These are phyloP conservation scores for Stachybotrys elegans DNA, from an alignment of 2,329 filamentous ascomycete species.

Conservation along the genomic window DNA sequence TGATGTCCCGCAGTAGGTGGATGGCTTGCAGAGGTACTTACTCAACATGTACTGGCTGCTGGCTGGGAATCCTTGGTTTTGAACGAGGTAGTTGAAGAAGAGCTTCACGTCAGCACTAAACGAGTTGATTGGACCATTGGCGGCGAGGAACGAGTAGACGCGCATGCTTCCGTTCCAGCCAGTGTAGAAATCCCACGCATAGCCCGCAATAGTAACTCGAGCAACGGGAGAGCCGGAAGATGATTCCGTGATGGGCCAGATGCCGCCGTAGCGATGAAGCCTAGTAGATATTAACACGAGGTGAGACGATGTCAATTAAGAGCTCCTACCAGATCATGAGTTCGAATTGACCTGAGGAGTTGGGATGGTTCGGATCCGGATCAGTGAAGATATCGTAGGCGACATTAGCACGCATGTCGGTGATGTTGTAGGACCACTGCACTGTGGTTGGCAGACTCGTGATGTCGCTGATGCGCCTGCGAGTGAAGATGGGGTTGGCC, in stretches of 20 bases:
- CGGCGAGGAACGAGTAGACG: slow-evolving; percentile 22
- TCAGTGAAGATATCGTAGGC: slow-evolving; percentile 58
- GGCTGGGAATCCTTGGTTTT: slow-evolving; percentile 33
- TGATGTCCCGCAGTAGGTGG: too few species aligned
- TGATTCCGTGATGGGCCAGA: slow-evolving; percentile 34
- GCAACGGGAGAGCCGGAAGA: slow-evolving; percentile 40
- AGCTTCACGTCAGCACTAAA: slow-evolving; percentile 49
- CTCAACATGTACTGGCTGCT: slow-evolving; percentile 18
- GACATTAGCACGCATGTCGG: slow-evolving; percentile 49
- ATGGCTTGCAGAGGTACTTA: slow-evolving; percentile 9
- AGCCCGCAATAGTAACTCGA: slow-evolving; percentile 32
- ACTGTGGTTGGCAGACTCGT: slow-evolving; percentile 26
- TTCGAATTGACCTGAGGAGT: slow-evolving; percentile 45
- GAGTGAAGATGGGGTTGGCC: slow-evolving; percentile 26
- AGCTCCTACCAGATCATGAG: slow-evolving; percentile 56
- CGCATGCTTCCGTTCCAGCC: background rate
- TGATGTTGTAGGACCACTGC: slow-evolving; percentile 41
- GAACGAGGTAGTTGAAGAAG: slow-evolving; percentile 47
- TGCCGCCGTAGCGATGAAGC: slow-evolving; percentile 52
- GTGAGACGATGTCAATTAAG: background rate
- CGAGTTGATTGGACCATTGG: slow-evolving; percentile 30
- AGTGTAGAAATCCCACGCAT: background rate
- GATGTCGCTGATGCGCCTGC: slow-evolving; percentile 26
- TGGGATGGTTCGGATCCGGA: slow-evolving; percentile 24
- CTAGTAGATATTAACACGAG: slow-evolving; percentile 19